These are phyloP conservation scores for Emergomyces orientalis DNA, from an alignment of 2,329 filamentous ascomycete species.

Conservation along the genomic window DNA sequence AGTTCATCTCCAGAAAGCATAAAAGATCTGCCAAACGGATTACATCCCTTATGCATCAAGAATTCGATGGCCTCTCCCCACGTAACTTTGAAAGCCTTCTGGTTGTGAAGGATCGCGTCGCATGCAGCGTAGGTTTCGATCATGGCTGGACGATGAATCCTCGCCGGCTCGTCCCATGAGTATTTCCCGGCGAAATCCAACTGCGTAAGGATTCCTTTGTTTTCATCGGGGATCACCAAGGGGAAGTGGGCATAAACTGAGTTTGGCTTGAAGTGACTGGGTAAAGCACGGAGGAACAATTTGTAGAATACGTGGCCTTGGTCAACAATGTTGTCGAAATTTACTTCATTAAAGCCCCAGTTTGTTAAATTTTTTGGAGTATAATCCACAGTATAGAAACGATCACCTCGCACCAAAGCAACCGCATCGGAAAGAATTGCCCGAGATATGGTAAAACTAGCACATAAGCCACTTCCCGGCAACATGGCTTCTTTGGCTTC, in stretches of 20 bases:
- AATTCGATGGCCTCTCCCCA: conserved; percentile 18
- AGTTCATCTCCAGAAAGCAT: conserved; percentile 20
- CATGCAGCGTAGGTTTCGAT: conserved; percentile 15
- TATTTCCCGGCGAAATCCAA: conserved; percentile 17
- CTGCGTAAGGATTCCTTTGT: conserved; percentile 19
- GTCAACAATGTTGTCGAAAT: conserved; percentile 22
- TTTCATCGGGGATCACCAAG: conserved; percentile 21
- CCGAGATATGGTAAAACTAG: conserved; percentile 31
- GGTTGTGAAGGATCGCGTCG: conserved; percentile 17
- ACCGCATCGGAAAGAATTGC: conserved; percentile 38
- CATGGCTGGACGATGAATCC: conserved; percentile 11
- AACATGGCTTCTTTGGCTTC: conserved; percentile 28
- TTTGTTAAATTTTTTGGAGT: conserved; percentile 28
- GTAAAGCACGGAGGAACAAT: conserved; percentile 23
- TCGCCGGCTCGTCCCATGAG: conserved; percentile 16
- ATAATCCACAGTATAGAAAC: conserved; percentile 30
- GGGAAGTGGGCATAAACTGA: conserved; percentile 23
- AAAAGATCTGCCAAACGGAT: conserved; percentile 17
- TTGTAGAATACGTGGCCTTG: conserved; percentile 24
- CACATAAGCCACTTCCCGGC: conserved; percentile 30
- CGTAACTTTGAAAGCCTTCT: conserved; percentile 19
- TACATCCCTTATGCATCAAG: conserved; percentile 15
- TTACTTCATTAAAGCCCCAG: conserved; percentile 33
- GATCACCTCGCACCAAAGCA: conserved; percentile 34
- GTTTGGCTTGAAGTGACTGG: conserved; percentile 21